Base-by-base conservation (phyloP, 1,284 basidiomycete genomes). In the Vanrija sp. region DNA sequence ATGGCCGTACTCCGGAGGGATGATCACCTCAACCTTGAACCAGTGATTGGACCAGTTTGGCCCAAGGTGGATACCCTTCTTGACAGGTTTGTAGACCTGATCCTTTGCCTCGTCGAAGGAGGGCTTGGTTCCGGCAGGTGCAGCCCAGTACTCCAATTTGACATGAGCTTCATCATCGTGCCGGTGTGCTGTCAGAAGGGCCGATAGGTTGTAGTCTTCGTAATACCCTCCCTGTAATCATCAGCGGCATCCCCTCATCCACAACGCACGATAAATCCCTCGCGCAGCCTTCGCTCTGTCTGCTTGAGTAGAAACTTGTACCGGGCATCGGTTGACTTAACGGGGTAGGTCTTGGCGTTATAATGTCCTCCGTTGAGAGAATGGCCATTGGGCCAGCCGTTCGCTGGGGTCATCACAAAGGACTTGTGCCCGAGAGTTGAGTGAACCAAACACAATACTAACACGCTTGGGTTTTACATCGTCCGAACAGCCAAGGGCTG, bases 131-230 rank as follows among this genome's bases (percentile, higher is more conserved):
- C 83, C 73, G 0, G 85, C 87, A 0, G 89, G 89, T 1, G 89
- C 89, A 64, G 84, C 87, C 90, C 91, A 92, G 66, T 88, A 85
- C 75, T 86, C 82, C n/a, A 94, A 77, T 66, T 86, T 81, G 29
- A 93, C 83, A 28, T 28, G 28, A 8, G 28, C 28, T 68, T 85
- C 78, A 45, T 85, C 75, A 8, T 77, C 60, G 49, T 81, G 63
- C 0, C 85, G 80, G 60, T 87, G 85, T 6, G 79, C 81, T 66
- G 84, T 92, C 43, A 94, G 80, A 3, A 85, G 83, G 1, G 85
- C 84, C 3, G 83, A 83, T 18, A 95, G 80, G 75, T 93, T 93
- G 62, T 88, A 40, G 38, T 40, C 38, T 16, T 40, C 18, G 38
- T 40, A 40, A 16, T 40, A 51, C 23, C 28, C 46, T 8, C 38